Percentiles rank a stretch among this genome's conserved stretches.
Conservation (phyloP, 768 basidiomycete species). For the Lactarius hengduanensis region DNA sequence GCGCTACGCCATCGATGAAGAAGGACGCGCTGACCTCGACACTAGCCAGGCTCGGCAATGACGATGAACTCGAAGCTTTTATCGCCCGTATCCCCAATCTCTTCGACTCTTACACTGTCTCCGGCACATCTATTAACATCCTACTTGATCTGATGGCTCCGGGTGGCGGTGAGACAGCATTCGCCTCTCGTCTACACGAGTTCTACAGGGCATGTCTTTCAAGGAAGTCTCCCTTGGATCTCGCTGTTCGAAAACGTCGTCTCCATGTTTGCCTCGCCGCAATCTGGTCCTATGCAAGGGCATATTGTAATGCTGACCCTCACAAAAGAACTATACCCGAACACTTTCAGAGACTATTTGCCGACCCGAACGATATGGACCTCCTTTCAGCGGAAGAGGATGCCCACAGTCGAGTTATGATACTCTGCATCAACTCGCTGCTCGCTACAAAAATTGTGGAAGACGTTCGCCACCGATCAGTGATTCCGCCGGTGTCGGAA, state of each 20-base stretch:
- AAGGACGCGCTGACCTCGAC: neutral
- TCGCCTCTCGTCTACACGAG: neutral
- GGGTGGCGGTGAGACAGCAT: neutral
- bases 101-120: neutral
- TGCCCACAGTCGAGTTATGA: neutral
- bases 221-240: neutral
- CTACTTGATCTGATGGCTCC: slow-evolving; percentile 8
- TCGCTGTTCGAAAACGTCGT: neutral
- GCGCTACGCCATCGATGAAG: neutral
- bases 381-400: neutral
- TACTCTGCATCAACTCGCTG: neutral
- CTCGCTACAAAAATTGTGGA: neutral
- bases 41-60: neutral
- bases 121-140: neutral
- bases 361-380: slow-evolving; percentile 1
- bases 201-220: neutral
- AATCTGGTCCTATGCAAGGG: slow-evolving; percentile 1
- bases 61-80: slow-evolving; percentile 9
- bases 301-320: neutral
- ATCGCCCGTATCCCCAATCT: neutral
- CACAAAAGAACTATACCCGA: neutral
- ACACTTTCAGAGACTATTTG: neutral
- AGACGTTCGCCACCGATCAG: neutral
- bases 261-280: slow-evolving; percentile 3
- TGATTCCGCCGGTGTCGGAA: neutral